Percentiles rank a stretch among this genome's conserved stretches.
phyloP scores from a whole-genome alignment of 257 asterid genomes.

The Capsicum baccatum region DNA sequence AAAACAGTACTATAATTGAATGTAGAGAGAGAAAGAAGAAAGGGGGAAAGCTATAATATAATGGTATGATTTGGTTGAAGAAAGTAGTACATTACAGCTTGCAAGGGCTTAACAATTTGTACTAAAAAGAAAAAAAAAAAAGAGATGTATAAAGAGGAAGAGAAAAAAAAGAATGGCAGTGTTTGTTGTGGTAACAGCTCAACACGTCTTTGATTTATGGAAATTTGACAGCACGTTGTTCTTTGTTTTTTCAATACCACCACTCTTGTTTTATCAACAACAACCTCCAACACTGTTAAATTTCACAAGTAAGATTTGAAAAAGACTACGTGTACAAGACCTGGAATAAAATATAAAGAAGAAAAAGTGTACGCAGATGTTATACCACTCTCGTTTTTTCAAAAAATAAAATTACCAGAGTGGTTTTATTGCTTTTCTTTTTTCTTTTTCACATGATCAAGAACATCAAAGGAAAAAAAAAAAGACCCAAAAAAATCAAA shows the following conservation, averaged over 20 bases:
- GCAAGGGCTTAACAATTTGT: background rate
- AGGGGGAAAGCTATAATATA: background rate
- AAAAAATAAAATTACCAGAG: background rate
- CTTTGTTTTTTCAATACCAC: conserved; percentile 8
- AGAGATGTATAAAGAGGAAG: no score
- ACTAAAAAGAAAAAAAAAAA: background rate
- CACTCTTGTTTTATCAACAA: background rate
- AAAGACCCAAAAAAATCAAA: background rate
- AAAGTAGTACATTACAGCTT: conserved; percentile 33
- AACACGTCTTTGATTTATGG: conserved; percentile 56
- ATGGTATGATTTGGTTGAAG: conserved; percentile 30
- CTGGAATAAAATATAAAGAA: no score
- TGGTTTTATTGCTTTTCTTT: conserved; percentile 4
- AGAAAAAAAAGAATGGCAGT: background rate
- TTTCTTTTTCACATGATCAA: conserved; percentile 23
- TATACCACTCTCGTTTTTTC: background rate
- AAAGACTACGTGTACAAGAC: no score
- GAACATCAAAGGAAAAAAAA: background rate
- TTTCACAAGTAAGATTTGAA: no score
- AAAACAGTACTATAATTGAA: conserved; percentile 1
- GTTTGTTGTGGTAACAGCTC: conserved; percentile 53
- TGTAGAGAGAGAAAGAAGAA: conserved; percentile 19
- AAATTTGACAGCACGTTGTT: conserved; percentile 26
- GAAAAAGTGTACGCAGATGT: no score
- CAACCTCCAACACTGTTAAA: no score